These are phyloP conservation scores for Puccinia coronata DNA, from an alignment of 1,284 basidiomycete genomes.

Conservation along the genomic window DNA sequence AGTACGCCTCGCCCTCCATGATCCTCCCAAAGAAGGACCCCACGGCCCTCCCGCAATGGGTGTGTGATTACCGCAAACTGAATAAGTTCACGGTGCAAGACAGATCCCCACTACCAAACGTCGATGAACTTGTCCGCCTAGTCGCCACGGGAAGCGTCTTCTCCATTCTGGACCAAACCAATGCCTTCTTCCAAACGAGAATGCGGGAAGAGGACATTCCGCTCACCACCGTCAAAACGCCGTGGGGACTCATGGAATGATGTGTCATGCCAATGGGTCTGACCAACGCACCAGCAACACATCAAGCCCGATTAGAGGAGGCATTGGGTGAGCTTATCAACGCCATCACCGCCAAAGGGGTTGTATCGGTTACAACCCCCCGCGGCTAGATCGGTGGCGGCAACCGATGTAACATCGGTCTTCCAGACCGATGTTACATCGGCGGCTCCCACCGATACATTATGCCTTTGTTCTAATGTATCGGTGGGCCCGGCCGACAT, in stretches of 20 bases:
- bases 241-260: too few relatives aligned
- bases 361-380: too few relatives aligned
- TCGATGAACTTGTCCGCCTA: slow-evolving; percentile 6
- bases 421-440: too few relatives aligned
- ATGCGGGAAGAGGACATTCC: slow-evolving; percentile 60
- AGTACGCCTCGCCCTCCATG: slow-evolving; percentile 9
- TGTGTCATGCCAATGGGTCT: slow-evolving; percentile 62
- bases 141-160: slow-evolving; percentile 54
- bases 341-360: too few relatives aligned
- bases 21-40: slow-evolving; percentile 13
- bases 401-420: too few relatives aligned
- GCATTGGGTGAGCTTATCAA: slow-evolving; percentile 38
- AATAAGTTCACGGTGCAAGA: slow-evolving; percentile 2
- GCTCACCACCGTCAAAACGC: slow-evolving; percentile 61
- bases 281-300: slow-evolving; percentile 60
- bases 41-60: neutral
- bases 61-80: neutral
- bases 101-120: slow-evolving; percentile 10
- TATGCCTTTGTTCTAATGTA: too few relatives aligned
- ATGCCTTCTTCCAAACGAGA: slow-evolving; percentile 61
- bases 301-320: slow-evolving; percentile 53
- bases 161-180: slow-evolving; percentile 61
- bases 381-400: too few relatives aligned
- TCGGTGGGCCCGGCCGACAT: too few relatives aligned
- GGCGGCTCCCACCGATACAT: too few relatives aligned